Evolutionary conservation across 148 eudicot genomes (phyloP), one percentile per base, ranked within the genome.

Genomic region (Diospyros lotus): DNA sequence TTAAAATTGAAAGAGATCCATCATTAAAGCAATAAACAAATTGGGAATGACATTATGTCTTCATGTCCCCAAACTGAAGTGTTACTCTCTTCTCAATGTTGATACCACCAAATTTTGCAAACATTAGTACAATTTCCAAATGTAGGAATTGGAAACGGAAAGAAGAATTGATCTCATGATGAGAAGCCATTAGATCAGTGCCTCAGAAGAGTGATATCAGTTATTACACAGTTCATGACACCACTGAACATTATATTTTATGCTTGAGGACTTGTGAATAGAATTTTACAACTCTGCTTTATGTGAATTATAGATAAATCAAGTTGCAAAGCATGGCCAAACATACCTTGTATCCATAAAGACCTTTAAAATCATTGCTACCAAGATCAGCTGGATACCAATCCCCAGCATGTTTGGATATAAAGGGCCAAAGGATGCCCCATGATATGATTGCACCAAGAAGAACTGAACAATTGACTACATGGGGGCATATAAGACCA

Each of bases 401-500:
- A 75, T 90, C 91, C 40, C 99, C 99, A 43, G 96, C 91, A 81
- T 80, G 84, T 73, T 77, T 80, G 61, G 97, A 85, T 81, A 95
- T 88, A 75, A 73, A 91, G 68, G 99, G 99, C 99, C 99, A 95
- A 63, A 95, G 96, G 70, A 95, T 76, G 42, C 99, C 99, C 97
- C 99, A 95, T 40, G 97, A 95, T 77, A 95, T 71, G 66, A 93
- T 88, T 43, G 99, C 97, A 40, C 99, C 99, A 73, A 95, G 72
- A 64, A 95, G 92, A 77, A 88, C 93, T 46, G 97, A 95, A 71
- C 96, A 92, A 72, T 95, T 95, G 70, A 92, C 99, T 79, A 95
- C 88, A 84, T 95, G 99, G 17, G 99, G 93, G 79, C 99, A 95
- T 64, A 95, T 92, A 79, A 95, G 97, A 71, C 99, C 99, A 78